phyloP scores from a whole-genome alignment of 768 basidiomycete genomes.

The Tulasnella sp. region DNA sequence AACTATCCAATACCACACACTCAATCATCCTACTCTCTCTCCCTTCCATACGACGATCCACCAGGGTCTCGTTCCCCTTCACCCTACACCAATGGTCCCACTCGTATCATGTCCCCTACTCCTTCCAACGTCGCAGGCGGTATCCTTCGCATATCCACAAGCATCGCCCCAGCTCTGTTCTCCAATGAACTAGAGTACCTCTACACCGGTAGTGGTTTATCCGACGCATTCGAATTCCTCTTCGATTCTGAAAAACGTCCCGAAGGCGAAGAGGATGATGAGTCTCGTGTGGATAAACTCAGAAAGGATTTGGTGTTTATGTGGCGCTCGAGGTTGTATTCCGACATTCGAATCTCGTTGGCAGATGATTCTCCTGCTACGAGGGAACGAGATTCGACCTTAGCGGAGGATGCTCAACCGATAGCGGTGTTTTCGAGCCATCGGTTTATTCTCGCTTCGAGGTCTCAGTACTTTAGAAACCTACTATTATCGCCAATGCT shows the following conservation, averaged over 20 bases:
- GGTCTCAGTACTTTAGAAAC: constrained; percentile 75
- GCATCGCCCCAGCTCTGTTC: constrained; percentile 69
- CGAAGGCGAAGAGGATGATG: constrained; percentile 35
- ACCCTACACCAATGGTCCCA: constrained; percentile 24
- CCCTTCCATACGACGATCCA: constrained; percentile 30
- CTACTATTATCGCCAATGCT: constrained; percentile 57
- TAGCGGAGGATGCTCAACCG: constrained; percentile 45
- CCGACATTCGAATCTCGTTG: constrained; percentile 75
- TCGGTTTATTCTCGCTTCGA: constrained; percentile 80
- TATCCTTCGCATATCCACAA: constrained; percentile 45
- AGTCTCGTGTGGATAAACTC: constrained; percentile 63
- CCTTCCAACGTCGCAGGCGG: constrained; percentile 30
- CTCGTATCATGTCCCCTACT: constrained; percentile 29
- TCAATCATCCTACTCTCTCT: constrained; percentile 50
- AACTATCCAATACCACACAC: constrained; percentile 31
- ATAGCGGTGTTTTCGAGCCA: constrained; percentile 86
- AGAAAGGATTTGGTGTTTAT: constrained; percentile 90
- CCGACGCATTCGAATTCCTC: constrained; percentile 76
- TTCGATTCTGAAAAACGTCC: constrained; percentile 46
- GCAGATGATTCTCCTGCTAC: constrained; percentile 45
- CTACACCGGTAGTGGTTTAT: constrained; percentile 83
- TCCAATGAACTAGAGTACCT: constrained; percentile 85
- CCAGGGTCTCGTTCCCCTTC: constrained; percentile 36
- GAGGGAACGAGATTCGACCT: constrained; percentile 15
- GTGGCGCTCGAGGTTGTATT: constrained; percentile 91